Conservation (phyloP, 129 eudicot genomes). For the Heracleum sosnowskyi region DNA sequence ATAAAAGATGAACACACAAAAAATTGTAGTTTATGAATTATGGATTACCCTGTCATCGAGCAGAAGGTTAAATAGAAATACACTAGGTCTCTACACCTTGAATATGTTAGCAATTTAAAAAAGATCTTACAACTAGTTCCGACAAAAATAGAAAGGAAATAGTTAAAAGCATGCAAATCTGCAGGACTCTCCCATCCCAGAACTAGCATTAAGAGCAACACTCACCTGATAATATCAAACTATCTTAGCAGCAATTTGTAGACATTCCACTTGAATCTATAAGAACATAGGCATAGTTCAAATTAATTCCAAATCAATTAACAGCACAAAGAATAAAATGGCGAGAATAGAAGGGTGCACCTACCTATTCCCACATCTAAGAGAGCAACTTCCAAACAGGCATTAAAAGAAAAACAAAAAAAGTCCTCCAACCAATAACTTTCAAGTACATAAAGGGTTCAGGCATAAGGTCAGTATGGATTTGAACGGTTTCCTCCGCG, state of each 20-base stretch:
- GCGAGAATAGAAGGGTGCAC: conserved; percentile 49
- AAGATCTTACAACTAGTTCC: conserved; percentile 2
- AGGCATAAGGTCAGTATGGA: conserved; percentile 53
- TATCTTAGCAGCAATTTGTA: conserved; percentile 89
- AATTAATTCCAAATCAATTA: conserved; percentile 42
- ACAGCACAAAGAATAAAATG: conserved; percentile 17
- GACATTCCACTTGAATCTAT: conserved; percentile 91
- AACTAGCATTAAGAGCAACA: conserved; percentile 36
- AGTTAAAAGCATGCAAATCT: not conserved
- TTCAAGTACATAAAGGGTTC: conserved; percentile 42
- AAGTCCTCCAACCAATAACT: conserved; percentile 39
- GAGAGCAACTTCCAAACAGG: conserved; percentile 43
- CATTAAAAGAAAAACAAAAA: conserved; percentile 29
- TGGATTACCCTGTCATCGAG: not conserved
- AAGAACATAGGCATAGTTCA: conserved; percentile 58
- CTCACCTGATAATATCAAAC: conserved; percentile 91
- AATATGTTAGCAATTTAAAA: not conserved
- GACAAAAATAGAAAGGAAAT: not conserved
- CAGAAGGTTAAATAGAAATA: not conserved
- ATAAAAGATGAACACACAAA: not conserved
- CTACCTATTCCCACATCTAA: conserved; percentile 83
- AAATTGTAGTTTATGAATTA: not conserved
- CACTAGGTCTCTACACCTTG: not conserved
- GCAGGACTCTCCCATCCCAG: not conserved
- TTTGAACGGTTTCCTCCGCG: conserved; percentile 95